Percentiles rank a stretch among this genome's conserved stretches.
Evolutionary conservation across 768 basidiomycete species (phyloP).

Genomic region (Russula brevipes): DNA sequence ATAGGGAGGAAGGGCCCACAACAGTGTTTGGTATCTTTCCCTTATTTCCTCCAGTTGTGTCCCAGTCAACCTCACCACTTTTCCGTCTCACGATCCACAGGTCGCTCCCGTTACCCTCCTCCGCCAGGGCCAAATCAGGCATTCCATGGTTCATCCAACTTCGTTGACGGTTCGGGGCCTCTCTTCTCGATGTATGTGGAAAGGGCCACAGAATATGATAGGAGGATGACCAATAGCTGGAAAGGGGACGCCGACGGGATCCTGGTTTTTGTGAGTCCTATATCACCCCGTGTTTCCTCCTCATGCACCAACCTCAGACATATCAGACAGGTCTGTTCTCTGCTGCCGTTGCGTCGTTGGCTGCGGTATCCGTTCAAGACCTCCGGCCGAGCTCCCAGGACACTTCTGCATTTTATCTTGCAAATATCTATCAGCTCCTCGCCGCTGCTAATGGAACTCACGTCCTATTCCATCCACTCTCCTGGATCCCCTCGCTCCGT

Average conservation of each 20-base stretch:
- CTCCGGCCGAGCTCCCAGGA: slow-evolving; percentile 4
- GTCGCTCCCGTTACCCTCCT: not conserved
- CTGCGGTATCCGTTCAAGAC: not conserved
- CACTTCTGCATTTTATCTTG: not conserved
- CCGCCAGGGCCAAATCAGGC: not conserved
- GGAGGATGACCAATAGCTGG: not conserved
- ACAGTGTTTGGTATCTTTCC: too few relatives aligned
- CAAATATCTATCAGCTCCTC: not conserved
- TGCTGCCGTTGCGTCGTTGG: not conserved
- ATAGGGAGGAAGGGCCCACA: too few relatives aligned
- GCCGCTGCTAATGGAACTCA: not conserved
- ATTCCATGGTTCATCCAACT: not conserved
- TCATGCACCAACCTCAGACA: too few relatives aligned
- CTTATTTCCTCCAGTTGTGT: too few relatives aligned
- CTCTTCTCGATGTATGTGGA: slow-evolving; percentile 9
- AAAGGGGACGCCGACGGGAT: not conserved
- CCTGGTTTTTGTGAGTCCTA: not conserved
- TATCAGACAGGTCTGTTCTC: slow-evolving; percentile 14
- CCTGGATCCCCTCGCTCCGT: not conserved
- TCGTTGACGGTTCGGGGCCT: not conserved
- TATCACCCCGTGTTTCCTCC: too few relatives aligned
- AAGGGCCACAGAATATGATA: not conserved
- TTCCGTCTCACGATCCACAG: too few relatives aligned
- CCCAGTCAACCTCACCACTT: too few relatives aligned
- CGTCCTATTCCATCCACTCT: not conserved